Percentiles rank a stretch among this genome's conserved stretches.
Conservation (phyloP, 768 basidiomycete species). For the Brasilioporus rufonigricans region DNA sequence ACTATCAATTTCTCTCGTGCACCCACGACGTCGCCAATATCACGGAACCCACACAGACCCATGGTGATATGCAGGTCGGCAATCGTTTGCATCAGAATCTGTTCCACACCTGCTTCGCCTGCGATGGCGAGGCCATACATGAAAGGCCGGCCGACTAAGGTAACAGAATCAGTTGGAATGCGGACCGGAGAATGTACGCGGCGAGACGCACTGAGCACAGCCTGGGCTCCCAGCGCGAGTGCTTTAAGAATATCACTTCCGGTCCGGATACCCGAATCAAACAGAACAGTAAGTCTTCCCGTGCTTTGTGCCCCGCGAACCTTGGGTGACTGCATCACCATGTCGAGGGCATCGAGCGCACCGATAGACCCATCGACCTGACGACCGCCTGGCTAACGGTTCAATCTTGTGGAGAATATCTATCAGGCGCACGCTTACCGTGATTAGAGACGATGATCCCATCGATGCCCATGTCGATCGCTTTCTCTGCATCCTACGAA, state of each 20-base stretch:
- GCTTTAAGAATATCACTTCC: constrained; percentile 56
- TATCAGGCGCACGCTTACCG: constrained; percentile 38
- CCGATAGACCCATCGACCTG: constrained; percentile 79
- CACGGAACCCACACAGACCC: constrained; percentile 40
- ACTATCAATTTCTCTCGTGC: constrained; percentile 35
- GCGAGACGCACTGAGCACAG: constrained; percentile 38
- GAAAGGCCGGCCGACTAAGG: constrained; percentile 39
- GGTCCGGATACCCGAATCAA: constrained; percentile 58
- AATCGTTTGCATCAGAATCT: constrained; percentile 43
- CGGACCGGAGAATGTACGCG: background rate
- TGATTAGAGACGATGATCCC: constrained; percentile 84
- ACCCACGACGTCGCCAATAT: constrained; percentile 37
- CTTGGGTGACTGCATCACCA: constrained; percentile 60
- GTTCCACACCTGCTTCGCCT: constrained; percentile 49
- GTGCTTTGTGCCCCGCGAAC: constrained; percentile 54
- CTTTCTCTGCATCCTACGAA: constrained; percentile 47
- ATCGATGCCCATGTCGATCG: constrained; percentile 60
- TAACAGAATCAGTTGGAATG: background rate
- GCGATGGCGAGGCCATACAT: constrained; percentile 48
- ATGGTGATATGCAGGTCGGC: constrained; percentile 44
- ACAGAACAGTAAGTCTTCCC: constrained; percentile 66
- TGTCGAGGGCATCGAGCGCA: constrained; percentile 67
- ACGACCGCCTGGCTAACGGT: constrained; percentile 51
- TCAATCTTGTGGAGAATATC: background rate
- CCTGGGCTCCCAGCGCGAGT: constrained; percentile 55